Evolutionary conservation across 768 basidiomycete genomes (phyloP).

Genomic region (Boletus vermiculosoides): DNA sequence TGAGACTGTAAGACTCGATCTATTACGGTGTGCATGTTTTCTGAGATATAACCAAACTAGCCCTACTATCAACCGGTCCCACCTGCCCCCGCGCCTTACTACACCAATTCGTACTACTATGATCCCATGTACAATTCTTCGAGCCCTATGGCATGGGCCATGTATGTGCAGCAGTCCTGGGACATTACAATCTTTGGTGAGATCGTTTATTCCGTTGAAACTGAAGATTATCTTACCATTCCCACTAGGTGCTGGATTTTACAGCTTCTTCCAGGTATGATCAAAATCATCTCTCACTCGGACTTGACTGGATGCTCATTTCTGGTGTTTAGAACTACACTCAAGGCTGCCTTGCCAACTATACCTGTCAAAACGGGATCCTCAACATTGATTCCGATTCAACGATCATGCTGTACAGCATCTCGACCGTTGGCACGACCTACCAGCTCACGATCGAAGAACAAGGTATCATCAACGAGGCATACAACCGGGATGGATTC

Average conservation of each 20-base stretch:
- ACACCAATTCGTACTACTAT: slow-evolving; percentile 30
- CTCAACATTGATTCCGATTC: slow-evolving; percentile 42
- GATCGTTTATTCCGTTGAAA: neutral
- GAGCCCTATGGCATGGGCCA: slow-evolving; percentile 40
- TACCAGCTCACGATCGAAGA: slow-evolving; percentile 41
- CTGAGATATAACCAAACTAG: slow-evolving; percentile 24
- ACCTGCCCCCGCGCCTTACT: slow-evolving; percentile 42
- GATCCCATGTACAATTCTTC: slow-evolving; percentile 41
- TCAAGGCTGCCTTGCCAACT: slow-evolving; percentile 37
- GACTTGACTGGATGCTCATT: slow-evolving; percentile 1
- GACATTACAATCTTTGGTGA: slow-evolving; percentile 46
- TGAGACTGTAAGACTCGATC: slow-evolving; percentile 39
- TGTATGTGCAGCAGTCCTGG: slow-evolving; percentile 41
- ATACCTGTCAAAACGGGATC: slow-evolving; percentile 44
- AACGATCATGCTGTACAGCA: slow-evolving; percentile 41
- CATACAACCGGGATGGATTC: slow-evolving; percentile 44
- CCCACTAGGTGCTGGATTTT: slow-evolving; percentile 44
- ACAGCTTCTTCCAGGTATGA: slow-evolving; percentile 51
- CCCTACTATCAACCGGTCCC: slow-evolving; percentile 53
- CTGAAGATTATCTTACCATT: neutral
- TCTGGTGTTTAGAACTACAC: slow-evolving; percentile 37
- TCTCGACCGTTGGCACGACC: slow-evolving; percentile 48
- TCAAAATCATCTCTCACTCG: no score
- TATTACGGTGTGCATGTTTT: neutral
- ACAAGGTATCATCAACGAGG: slow-evolving; percentile 36